Percentiles rank a stretch among this genome's conserved stretches.
Evolutionary conservation across 2,329 filamentous ascomycete species (phyloP).

Genomic region (Penicillium sp.): DNA sequence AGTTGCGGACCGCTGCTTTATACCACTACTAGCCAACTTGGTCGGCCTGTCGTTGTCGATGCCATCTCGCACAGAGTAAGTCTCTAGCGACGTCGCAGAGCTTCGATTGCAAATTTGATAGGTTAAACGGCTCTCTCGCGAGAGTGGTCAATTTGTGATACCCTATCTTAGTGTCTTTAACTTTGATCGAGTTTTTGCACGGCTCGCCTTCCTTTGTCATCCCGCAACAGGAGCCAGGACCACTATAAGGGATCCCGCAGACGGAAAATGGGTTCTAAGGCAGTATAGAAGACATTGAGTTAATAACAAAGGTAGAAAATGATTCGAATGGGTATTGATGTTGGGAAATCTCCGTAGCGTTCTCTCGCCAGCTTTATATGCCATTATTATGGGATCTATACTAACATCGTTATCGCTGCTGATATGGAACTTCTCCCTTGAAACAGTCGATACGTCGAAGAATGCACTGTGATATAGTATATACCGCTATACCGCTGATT

Average conservation of each 20-base stretch:
- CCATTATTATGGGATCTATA: neutral
- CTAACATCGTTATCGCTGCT: neutral
- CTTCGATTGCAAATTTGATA: neutral
- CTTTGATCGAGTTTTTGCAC: neutral
- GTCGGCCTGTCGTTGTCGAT: neutral
- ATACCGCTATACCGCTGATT: too few relatives aligned
- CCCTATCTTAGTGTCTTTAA: neutral
- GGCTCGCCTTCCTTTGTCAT: neutral
- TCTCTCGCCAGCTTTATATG: neutral
- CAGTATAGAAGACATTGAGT: neutral
- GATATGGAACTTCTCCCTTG: neutral
- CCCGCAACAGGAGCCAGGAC: neutral
- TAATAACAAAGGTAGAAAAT: neutral
- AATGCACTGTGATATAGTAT: neutral
- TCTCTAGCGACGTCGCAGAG: neutral
- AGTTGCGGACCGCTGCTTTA: neutral
- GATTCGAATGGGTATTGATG: neutral
- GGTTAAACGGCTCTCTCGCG: neutral
- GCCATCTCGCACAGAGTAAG: neutral
- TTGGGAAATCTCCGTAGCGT: neutral
- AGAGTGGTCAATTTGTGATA: neutral
- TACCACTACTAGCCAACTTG: neutral
- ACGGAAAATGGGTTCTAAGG: neutral
- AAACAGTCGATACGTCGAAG: neutral
- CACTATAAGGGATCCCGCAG: too few relatives aligned